These are phyloP conservation scores for Sextonia rubra DNA, from an alignment of 164 flowering plant genomes.

Conservation along the genomic window DNA sequence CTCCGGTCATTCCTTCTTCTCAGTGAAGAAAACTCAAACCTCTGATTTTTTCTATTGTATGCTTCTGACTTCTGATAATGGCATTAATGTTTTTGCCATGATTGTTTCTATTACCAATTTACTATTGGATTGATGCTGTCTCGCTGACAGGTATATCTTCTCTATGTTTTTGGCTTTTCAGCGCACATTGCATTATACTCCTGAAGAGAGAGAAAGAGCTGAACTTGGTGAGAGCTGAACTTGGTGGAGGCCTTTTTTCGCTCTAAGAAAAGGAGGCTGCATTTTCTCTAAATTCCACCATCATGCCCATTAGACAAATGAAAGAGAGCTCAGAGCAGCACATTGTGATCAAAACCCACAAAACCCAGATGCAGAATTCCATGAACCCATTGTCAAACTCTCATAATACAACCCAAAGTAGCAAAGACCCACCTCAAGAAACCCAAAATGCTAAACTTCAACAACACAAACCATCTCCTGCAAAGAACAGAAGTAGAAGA, in stretches of 20 bases:
- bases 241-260: constrained; percentile 12
- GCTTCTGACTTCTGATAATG: background rate
- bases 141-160: constrained; percentile 36
- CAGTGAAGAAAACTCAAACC: constrained; percentile 12
- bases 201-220: constrained; percentile 10
- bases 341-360: constrained; percentile 45
- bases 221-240: constrained; percentile 16
- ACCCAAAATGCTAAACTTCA: constrained; percentile 33
- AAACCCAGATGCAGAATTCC: constrained; percentile 45
- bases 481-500: constrained; percentile 55
- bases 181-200: constrained; percentile 20
- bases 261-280: too few species aligned
- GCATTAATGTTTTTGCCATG: constrained; percentile 16
- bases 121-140: constrained; percentile 16
- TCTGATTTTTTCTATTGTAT: too few species aligned
- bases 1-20: constrained; percentile 13
- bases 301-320: constrained; percentile 82
- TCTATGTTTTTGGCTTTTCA: constrained; percentile 23
- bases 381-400: constrained; percentile 45
- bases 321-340: constrained; percentile 80
- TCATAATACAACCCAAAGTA: constrained; percentile 54
- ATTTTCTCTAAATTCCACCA: constrained; percentile 6
- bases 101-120: constrained; percentile 14
- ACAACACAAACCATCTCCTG: constrained; percentile 42
- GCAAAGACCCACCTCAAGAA: constrained; percentile 43